phyloP scores from a whole-genome alignment of 345 rosid genomes.

The Excoecaria cochinchinensis region DNA sequence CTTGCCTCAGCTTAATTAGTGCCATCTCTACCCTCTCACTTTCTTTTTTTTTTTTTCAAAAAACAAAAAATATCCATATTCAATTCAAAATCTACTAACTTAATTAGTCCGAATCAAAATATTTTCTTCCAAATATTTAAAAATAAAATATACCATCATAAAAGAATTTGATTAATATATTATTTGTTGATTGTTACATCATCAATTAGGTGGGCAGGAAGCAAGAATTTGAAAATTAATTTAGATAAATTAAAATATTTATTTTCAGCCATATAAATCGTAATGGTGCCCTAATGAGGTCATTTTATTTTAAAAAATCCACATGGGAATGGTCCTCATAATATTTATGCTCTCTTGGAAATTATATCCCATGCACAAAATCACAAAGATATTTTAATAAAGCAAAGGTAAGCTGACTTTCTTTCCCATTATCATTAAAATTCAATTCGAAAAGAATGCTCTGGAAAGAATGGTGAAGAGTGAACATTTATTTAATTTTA shows the following conservation, averaged over 20 bases:
- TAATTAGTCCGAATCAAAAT: too few relatives aligned
- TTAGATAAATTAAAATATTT: too few relatives aligned
- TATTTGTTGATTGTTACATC: too few relatives aligned
- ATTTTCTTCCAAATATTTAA: too few relatives aligned
- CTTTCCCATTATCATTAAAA: slow-evolving; percentile 15
- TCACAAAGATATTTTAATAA: slow-evolving; percentile 2
- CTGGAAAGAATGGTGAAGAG: neutral
- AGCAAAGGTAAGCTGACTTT: slow-evolving; percentile 15
- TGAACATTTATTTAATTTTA: neutral
- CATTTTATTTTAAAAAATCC: neutral
- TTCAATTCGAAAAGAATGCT: neutral
- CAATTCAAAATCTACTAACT: too few relatives aligned
- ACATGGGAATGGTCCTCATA: neutral
- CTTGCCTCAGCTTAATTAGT: slow-evolving; percentile 11
- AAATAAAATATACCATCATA: too few relatives aligned
- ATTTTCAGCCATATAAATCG: neutral
- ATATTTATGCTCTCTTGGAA: slow-evolving; percentile 6
- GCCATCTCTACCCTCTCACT: neutral
- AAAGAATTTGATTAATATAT: too few relatives aligned
- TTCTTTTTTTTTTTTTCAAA: neutral
- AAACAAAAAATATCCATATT: too few relatives aligned
- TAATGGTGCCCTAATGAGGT: slow-evolving; percentile 1
- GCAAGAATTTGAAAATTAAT: too few relatives aligned
- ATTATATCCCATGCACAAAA: neutral
- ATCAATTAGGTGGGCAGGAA: too few relatives aligned